Conservation (phyloP, 306 rosid genomes). For the Inga oerstediana region DNA sequence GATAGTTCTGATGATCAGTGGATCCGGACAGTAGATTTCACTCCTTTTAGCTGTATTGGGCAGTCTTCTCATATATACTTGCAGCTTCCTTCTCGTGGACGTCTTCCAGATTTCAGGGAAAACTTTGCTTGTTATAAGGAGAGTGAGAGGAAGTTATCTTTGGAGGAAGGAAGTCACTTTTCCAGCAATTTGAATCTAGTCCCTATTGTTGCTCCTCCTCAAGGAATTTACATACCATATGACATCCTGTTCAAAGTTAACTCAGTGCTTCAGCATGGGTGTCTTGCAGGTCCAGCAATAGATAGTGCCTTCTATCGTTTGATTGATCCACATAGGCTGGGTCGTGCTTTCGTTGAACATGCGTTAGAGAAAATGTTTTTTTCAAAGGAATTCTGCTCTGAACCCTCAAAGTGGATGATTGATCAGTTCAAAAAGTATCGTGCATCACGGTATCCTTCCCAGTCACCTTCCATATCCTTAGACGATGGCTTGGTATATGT, state of each 20-base stretch:
- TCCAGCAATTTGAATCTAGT: constrained; percentile 52
- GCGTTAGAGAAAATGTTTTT: constrained; percentile 60
- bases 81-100: constrained; percentile 52
- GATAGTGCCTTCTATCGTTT: constrained; percentile 52
- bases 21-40: constrained; percentile 74
- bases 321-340: constrained; percentile 55
- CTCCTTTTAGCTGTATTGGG: constrained; percentile 57
- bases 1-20: constrained; percentile 63
- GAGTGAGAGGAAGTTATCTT: constrained; percentile 35
- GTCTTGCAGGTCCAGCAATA: constrained; percentile 70
- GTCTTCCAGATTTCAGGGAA: constrained; percentile 60
- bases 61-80: constrained; percentile 72
- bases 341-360: constrained; percentile 46
- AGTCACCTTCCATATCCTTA: constrained; percentile 52
- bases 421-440: constrained; percentile 54
- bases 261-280: constrained; percentile 64
- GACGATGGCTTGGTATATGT: constrained; percentile 74
- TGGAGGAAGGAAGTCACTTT: constrained; percentile 51
- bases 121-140: constrained; percentile 63
- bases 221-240: constrained; percentile 54
- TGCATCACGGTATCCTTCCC: constrained; percentile 37
- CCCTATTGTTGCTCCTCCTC: constrained; percentile 70
- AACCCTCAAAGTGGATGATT: constrained; percentile 66
- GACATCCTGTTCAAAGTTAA: constrained; percentile 72
- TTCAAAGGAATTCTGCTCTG: constrained; percentile 65